Base-by-base conservation (phyloP, 345 rosid genomes). In the Acer campestre region DNA sequence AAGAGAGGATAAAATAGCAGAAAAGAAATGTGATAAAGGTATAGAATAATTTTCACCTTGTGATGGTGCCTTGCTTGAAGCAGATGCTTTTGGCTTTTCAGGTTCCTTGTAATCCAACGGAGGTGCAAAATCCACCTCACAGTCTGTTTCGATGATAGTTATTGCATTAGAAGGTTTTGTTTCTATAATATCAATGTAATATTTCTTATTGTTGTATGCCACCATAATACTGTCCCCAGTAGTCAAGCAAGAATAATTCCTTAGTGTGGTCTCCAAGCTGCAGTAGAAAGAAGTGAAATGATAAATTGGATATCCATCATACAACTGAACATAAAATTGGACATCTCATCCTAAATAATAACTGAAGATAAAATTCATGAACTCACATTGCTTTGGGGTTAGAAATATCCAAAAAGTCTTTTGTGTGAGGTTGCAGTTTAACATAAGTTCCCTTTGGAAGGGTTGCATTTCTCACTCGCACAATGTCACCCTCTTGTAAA, bases 81-180 rank as follows among this genome's bases (percentile, higher is more conserved):
- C 82, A 25, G 85, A 76, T 65, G 85, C 68, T 56, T 76, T 76
- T 11, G 93, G 92, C 82, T 82, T 95, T 84, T 88, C 98, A 73
- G 99, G 99, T 78, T 96, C 99, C 79, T 90, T 92, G 90, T 92
- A 96, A 84, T 96, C 99, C 74, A 96, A 84, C 18, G 99, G 99
- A 86, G 98, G 95, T 58, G 99, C 99, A 76, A 94, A 96, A 83
- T 96, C 99, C 77, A 96, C 99, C 84, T 96, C 99, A 79, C 99
- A 96, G 82, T 96, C 99, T n/a, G 99, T 96, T 92, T 96, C 99
- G 75, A 96, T 96, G 84, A 96, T 94, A 83, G 86, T 96, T 76
- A 92, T 96, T 76, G 97, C 99, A 84, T 90, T 83, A 17, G 99
- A 89, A 81, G 99, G 99, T 85, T 91, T 94, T 65, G 97, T 89